A percentile compares a stretch with the other conserved stretches of the same genome.
Conservation (phyloP, 1,139 yeast species). For the Pichia sp. region DNA sequence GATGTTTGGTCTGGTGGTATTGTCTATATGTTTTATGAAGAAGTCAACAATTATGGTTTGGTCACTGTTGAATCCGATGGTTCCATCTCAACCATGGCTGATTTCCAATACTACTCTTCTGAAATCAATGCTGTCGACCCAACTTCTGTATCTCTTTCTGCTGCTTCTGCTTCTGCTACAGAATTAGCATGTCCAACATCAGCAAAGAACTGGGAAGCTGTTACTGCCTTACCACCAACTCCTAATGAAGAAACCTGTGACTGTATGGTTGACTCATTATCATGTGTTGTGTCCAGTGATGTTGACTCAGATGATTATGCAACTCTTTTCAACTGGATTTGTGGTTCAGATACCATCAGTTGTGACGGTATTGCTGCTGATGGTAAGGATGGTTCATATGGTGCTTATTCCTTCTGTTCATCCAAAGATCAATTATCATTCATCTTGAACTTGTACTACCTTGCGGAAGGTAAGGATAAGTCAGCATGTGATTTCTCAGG, state of each 20-base stretch:
- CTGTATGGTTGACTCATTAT: constrained; percentile 44
- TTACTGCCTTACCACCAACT: constrained; percentile 63
- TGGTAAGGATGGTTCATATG: constrained; percentile 55
- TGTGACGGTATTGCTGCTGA: constrained; percentile 45
- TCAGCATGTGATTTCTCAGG: constrained; percentile 66
- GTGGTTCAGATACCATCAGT: constrained; percentile 23
- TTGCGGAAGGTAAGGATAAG: constrained; percentile 32
- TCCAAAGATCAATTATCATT: constrained; percentile 55
- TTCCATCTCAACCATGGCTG: constrained; percentile 51
- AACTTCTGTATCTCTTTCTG: constrained; percentile 44
- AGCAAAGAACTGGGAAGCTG: constrained; percentile 47
- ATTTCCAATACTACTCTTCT: constrained; percentile 45
- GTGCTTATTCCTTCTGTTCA: constrained; percentile 59
- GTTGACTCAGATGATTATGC: constrained; percentile 46
- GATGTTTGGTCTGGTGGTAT: constrained; percentile 87
- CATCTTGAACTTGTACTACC: constrained; percentile 58
- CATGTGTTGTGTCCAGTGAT: constrained; percentile 45
- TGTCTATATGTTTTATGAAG: constrained; percentile 76
- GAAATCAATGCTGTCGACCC: constrained; percentile 51
- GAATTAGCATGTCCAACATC: constrained; percentile 44
- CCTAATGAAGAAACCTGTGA: constrained; percentile 57
- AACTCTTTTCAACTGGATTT: constrained; percentile 42
- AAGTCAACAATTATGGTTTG: constrained; percentile 65
- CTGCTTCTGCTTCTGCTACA: constrained; percentile 34
- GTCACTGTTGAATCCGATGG: constrained; percentile 33